phyloP scores from a whole-genome alignment of 352 stramenopile genomes.

The Bremia lactucae region DNA sequence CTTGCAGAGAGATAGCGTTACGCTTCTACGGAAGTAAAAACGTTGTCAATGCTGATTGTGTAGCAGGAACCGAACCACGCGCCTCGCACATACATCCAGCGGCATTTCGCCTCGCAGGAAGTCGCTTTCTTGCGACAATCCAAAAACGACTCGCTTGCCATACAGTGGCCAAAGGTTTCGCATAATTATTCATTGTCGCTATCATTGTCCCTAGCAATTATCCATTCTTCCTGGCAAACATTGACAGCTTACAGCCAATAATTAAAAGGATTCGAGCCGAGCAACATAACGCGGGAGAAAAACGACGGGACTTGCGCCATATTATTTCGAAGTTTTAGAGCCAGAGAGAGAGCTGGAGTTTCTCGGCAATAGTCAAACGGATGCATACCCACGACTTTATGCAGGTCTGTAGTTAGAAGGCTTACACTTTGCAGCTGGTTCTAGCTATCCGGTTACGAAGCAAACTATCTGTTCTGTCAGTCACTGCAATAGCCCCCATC shows the following conservation, averaged over 20 bases:
- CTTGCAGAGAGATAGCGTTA: background rate
- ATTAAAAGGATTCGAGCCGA: background rate
- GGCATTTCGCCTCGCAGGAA: too few relatives aligned
- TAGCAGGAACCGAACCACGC: too few relatives aligned
- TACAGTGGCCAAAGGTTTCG: too few relatives aligned
- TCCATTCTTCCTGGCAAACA: too few relatives aligned
- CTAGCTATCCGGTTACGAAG: background rate
- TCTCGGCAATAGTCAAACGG: background rate
- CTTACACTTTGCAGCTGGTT: background rate
- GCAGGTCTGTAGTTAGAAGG: background rate
- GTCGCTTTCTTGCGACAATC: too few relatives aligned
- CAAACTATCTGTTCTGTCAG: background rate
- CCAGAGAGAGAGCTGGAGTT: constrained; percentile 10
- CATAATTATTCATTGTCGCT: too few relatives aligned
- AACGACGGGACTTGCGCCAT: constrained; percentile 2
- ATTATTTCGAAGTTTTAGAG: constrained; percentile 13
- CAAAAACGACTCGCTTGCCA: too few relatives aligned
- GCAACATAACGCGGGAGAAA: constrained; percentile 4
- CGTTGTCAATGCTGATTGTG: too few relatives aligned
- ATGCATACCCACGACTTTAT: background rate
- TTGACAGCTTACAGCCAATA: too few relatives aligned
- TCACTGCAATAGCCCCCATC: constrained; percentile 1
- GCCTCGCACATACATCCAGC: too few relatives aligned
- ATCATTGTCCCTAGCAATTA: too few relatives aligned
- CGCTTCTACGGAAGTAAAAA: too few relatives aligned